phyloP scores from a whole-genome alignment of 768 basidiomycete species.

The Ephemerocybe angulata region DNA sequence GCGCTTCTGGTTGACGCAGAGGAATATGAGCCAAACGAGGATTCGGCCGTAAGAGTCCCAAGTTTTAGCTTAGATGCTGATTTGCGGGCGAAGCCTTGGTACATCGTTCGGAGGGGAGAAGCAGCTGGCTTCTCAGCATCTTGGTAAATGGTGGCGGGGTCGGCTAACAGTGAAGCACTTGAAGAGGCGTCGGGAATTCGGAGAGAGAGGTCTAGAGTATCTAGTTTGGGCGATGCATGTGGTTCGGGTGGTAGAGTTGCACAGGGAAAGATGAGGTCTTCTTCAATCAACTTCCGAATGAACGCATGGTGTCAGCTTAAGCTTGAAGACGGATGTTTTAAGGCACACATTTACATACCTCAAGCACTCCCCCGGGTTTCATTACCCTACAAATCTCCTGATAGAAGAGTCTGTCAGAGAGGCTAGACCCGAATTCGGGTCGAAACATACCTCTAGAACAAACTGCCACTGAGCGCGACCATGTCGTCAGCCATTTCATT shows the following conservation, averaged over 20 bases:
- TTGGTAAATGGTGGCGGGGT: no score
- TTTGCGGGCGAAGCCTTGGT: background rate
- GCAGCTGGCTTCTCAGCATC: slow-evolving; percentile 12
- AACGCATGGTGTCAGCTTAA: background rate
- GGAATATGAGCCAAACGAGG: background rate
- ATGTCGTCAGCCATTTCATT: slow-evolving; percentile 5
- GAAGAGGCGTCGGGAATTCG: slow-evolving; percentile 11
- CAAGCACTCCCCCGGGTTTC: slow-evolving; percentile 56
- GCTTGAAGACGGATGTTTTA: slow-evolving; percentile 1
- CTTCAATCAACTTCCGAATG: slow-evolving; percentile 57
- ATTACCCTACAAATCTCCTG: slow-evolving; percentile 70
- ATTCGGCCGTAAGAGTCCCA: background rate
- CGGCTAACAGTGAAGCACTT: no score
- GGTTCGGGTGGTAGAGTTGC: slow-evolving; percentile 20
- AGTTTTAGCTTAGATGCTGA: background rate
- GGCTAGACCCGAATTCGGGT: slow-evolving; percentile 9
- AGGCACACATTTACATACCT: slow-evolving; percentile 40
- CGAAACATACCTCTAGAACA: slow-evolving; percentile 53
- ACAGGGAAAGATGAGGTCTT: slow-evolving; percentile 69
- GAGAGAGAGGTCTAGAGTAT: slow-evolving; percentile 19
- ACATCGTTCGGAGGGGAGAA: background rate
- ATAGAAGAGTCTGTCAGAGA: slow-evolving; percentile 12
- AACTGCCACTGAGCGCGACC: slow-evolving; percentile 50
- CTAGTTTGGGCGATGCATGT: slow-evolving; percentile 12
- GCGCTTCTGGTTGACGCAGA: background rate